A percentile compares a stretch with the other conserved stretches of the same genome.
Evolutionary conservation across 352 stramenopile genomes (phyloP).

Genomic region (Phytophthora multivora): DNA sequence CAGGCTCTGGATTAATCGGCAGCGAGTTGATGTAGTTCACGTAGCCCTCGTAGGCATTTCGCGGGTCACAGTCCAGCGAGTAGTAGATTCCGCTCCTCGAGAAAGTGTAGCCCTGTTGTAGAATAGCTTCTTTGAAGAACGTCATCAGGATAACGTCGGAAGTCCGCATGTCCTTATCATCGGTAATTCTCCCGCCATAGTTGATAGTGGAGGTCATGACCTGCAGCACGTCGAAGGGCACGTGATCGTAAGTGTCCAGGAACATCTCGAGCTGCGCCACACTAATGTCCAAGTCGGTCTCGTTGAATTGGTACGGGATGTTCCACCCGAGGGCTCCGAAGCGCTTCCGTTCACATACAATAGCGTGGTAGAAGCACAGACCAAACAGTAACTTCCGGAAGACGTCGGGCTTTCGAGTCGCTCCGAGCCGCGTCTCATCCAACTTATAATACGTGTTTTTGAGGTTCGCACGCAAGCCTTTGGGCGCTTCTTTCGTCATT

Average conservation of each 20-base stretch:
- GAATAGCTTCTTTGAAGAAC: conserved; percentile 88
- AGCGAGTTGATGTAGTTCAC: conserved; percentile 94
- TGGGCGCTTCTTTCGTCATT: conserved; percentile 97
- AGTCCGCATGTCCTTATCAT: conserved; percentile 94
- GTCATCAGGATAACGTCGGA: conserved; percentile 91
- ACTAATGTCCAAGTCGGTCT: conserved; percentile 92
- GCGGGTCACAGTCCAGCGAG: conserved; percentile 61
- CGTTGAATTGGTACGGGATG: conserved; percentile 98
- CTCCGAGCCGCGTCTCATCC: conserved; percentile 83
- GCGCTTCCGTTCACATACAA: conserved; percentile 93
- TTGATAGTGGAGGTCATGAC: conserved; percentile 96
- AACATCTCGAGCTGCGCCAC: conserved; percentile 91
- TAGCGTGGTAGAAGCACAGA: conserved; percentile 92
- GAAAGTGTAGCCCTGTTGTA: conserved; percentile 81
- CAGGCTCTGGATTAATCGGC: conserved; percentile 90
- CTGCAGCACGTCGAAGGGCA: conserved; percentile 89
- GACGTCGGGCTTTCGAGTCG: conserved; percentile 87
- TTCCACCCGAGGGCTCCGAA: conserved; percentile 97
- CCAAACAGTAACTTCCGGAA: conserved; percentile 96
- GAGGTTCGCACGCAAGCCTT: conserved; percentile 94
- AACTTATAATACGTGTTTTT: conserved; percentile 96
- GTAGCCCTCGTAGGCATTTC: conserved; percentile 85
- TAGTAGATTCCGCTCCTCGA: conserved; percentile 77
- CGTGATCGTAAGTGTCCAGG: conserved; percentile 86
- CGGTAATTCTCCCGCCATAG: conserved; percentile 93